Percentiles rank a stretch among this genome's conserved stretches.
phyloP scores from a whole-genome alignment of 176 grass and related monocot species.

The Rhipidocladum racemiflorum region DNA sequence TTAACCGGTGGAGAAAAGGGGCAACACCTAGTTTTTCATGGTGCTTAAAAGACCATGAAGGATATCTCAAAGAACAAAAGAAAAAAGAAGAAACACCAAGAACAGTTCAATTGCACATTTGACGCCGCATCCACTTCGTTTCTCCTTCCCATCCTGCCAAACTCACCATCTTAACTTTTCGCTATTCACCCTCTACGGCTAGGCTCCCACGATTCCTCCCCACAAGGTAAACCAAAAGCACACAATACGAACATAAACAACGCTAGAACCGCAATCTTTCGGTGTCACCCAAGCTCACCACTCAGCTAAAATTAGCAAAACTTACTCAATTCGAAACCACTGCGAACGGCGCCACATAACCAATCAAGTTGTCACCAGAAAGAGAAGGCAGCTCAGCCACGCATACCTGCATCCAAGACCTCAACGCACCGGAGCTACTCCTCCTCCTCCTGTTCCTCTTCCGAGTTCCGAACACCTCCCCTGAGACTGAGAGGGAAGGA shows the following conservation, averaged over 20 bases:
- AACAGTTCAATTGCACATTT: background rate
- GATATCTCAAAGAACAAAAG: background rate
- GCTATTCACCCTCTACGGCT: background rate
- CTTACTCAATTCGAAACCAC: background rate
- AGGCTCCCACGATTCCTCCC: background rate
- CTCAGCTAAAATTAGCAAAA: background rate
- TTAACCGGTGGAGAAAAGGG: background rate
- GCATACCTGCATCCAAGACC: constrained; percentile 47
- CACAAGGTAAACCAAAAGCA: background rate
- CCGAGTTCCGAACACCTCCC: background rate
- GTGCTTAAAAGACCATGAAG: background rate
- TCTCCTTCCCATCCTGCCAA: background rate
- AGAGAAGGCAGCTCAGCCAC: background rate
- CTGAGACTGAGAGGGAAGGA: background rate
- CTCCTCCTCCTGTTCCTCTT: background rate
- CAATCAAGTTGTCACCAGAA: background rate
- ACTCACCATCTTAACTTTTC: background rate
- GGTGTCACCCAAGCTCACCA: background rate
- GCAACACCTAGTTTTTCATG: background rate
- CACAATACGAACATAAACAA: background rate
- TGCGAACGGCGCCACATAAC: background rate
- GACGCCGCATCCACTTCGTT: background rate
- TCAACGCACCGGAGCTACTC: background rate
- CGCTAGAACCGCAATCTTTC: background rate
- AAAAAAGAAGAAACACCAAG: background rate